phyloP scores from a whole-genome alignment of 768 basidiomycete species.

The Trichaptum fuscoviolaceum region DNA sequence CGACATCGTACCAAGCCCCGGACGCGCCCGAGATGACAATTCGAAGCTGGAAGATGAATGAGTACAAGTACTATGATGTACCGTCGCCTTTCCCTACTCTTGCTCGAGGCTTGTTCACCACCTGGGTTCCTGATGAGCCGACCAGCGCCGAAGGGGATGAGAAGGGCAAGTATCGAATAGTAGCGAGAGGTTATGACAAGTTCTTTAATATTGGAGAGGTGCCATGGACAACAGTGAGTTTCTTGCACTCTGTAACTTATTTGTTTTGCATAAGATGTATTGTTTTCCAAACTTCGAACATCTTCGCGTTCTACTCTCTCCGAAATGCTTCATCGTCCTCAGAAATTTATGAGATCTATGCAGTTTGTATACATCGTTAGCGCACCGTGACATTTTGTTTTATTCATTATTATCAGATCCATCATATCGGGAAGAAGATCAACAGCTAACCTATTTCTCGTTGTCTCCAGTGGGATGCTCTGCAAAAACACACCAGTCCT shows the following conservation, averaged over 20 bases:
- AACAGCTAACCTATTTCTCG: too few species aligned
- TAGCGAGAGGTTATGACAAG: constrained; percentile 94
- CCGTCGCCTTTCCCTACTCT: constrained; percentile 92
- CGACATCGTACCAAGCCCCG: constrained; percentile 50
- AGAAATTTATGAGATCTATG: too few species aligned
- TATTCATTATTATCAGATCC: background rate
- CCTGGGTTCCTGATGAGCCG: constrained; percentile 22
- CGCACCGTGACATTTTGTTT: background rate
- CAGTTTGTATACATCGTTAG: too few species aligned
- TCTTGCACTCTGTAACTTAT: background rate
- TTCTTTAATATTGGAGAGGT: constrained; percentile 98
- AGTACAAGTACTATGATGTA: constrained; percentile 87
- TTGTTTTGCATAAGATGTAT: background rate
- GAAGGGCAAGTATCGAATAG: constrained; percentile 47
- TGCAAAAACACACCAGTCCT: constrained; percentile 62
- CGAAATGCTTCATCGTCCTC: too few species aligned
- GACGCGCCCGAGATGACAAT: constrained; percentile 50
- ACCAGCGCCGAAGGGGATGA: constrained; percentile 21
- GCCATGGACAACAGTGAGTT: constrained; percentile 84
- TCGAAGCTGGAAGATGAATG: constrained; percentile 96
- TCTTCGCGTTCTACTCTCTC: too few species aligned
- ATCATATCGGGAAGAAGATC: too few species aligned
- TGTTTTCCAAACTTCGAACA: too few species aligned
- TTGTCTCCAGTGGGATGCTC: constrained; percentile 61
- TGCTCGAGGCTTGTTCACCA: constrained; percentile 86